A percentile compares a stretch with the other conserved stretches of the same genome.
Conservation (phyloP, 345 rosid genomes). For the Brassica nigra region DNA sequence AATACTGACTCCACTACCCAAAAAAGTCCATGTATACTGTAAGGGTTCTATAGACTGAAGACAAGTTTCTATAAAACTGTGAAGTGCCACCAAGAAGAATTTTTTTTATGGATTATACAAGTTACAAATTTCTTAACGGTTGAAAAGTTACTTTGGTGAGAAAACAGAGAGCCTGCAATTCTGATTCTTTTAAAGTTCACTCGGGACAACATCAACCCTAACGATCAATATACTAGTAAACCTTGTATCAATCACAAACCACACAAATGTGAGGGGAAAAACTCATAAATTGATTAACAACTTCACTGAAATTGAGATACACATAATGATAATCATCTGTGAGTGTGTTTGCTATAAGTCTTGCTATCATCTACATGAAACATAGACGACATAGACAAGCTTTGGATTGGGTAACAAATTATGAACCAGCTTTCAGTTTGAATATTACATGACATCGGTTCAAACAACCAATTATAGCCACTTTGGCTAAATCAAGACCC, state of each 20-base stretch:
- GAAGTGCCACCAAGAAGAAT: background rate
- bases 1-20: background rate
- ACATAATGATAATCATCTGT: constrained; percentile 1
- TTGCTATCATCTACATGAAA: constrained; percentile 19
- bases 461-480: constrained; percentile 63
- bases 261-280: background rate
- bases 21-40: background rate
- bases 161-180: background rate
- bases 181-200: constrained; percentile 10
- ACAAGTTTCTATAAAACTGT: background rate
- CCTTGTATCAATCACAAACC: background rate
- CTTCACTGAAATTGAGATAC: background rate
- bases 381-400: constrained; percentile 8
- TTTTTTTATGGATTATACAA: background rate
- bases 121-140: background rate
- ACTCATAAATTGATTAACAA: constrained; percentile 10
- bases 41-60: background rate
- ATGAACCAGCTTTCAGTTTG: constrained; percentile 13
- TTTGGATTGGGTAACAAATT: constrained; percentile 4
- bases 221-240: background rate
- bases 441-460: constrained; percentile 12
- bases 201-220: background rate
- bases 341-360: background rate
- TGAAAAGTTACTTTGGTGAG: background rate
- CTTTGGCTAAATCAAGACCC: constrained; percentile 92